Base-by-base conservation (phyloP, 129 eudicot species). In the Pulicaria dysenterica region DNA sequence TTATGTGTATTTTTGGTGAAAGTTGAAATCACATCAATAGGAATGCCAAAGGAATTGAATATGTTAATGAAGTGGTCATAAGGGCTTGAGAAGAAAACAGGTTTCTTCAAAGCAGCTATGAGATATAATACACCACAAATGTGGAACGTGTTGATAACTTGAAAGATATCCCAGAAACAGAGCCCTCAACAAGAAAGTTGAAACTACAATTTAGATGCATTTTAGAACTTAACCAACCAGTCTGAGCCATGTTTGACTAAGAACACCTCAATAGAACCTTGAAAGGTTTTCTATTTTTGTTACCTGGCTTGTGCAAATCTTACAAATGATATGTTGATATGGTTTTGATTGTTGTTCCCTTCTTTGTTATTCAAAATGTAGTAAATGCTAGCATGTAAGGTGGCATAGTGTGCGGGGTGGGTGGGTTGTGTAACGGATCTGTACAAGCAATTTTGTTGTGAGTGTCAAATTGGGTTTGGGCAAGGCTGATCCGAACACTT, bases 191-290 rank as follows among this genome's bases (percentile, higher is more conserved):
- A 14, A 42, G 54, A 43, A 24, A 24, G 31, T 24, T 24, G 31
- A 24, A 46, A 6, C 71, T 37, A n/a, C 67, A 39, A 61, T 7
- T 39, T 24, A 6, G 67, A 61, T 65, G 71, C 42, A 24, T 17
- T 7, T 4, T n/a, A 24, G 31, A 24, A 24, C 31, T 24, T 24
- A 24, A 24, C 31, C 31, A 24, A 24, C 31, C 31, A 24, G 31
- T 24, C 31, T 24, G 31, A 24, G 31, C 31, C 31, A 24, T 24
- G 31, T 24, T 24, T 24, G 31, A 24, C 31, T 1, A 24, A 24
- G 1, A 2, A 24, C 31, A 24, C 31, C 31, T 24, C 31, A 2
- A 24, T 24, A 24, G 31, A 24, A 24, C 31, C 31, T 24, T 24
- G 31, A 24, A 24, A 24, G 31, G 31, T 24, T 24, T 24, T 57